phyloP scores from a whole-genome alignment of 164 flowering plant species.

The Echeveria elegans region DNA sequence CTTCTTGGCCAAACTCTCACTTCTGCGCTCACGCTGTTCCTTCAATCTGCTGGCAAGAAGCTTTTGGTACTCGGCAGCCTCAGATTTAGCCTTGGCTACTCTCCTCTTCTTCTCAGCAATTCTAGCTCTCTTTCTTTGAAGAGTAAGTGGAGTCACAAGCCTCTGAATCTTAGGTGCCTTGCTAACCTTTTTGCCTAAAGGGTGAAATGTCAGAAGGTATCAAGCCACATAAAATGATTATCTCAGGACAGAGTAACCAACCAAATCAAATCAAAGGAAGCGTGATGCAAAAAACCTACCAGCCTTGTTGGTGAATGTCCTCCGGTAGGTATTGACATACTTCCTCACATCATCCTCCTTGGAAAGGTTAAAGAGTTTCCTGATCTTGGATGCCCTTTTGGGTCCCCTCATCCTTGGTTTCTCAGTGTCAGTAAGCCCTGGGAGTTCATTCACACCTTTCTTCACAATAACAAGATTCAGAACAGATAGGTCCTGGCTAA shows the following conservation, averaged over 20 bases:
- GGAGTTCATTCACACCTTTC: constrained; percentile 46
- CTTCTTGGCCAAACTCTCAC: constrained; percentile 47
- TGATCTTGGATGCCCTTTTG: constrained; percentile 56
- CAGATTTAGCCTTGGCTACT: constrained; percentile 46
- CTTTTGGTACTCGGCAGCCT: constrained; percentile 51
- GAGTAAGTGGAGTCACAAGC: constrained; percentile 42
- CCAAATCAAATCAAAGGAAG: constrained; percentile 21
- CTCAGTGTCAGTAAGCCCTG: constrained; percentile 45
- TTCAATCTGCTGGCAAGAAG: constrained; percentile 42
- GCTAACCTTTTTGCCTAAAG: constrained; percentile 49
- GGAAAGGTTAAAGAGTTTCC: constrained; percentile 58
- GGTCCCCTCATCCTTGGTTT: constrained; percentile 56
- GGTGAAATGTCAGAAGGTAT: constrained; percentile 31
- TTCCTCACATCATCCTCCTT: constrained; percentile 63
- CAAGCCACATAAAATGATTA: no score
- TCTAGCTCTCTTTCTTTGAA: constrained; percentile 47
- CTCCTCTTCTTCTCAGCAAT: constrained; percentile 60
- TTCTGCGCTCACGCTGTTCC: constrained; percentile 41
- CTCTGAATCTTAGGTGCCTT: constrained; percentile 63
- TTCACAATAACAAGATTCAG: constrained; percentile 51
- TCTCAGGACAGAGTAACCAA: constrained; percentile 13
- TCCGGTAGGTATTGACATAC: constrained; percentile 57
- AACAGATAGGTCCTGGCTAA: constrained; percentile 56
- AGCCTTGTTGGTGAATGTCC: constrained; percentile 44
- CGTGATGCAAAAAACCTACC: constrained; percentile 23